A percentile compares a stretch with the other conserved stretches of the same genome.
Conservation (phyloP, 1,139 yeast species). For the Sugiyamaella sp. region DNA sequence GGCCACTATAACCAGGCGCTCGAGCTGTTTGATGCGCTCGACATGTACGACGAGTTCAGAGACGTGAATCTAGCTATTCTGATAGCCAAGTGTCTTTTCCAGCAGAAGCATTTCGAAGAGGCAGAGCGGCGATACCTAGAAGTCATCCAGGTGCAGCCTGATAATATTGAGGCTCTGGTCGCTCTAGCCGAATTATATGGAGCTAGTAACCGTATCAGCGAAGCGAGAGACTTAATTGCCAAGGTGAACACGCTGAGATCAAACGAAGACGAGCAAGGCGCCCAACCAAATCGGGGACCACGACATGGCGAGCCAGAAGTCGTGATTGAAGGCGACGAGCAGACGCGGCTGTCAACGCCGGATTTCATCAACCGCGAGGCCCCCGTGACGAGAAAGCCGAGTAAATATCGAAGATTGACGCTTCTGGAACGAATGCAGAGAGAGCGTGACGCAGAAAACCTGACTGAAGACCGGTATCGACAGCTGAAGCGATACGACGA, state of each 20-base stretch:
- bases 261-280: background rate
- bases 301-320: constrained; percentile 10
- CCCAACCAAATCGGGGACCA: background rate
- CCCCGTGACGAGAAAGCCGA: constrained; percentile 35
- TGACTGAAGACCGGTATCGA: constrained; percentile 64
- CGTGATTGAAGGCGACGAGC: constrained; percentile 17
- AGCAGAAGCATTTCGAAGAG: constrained; percentile 65
- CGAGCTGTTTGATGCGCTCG: constrained; percentile 58
- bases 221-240: constrained; percentile 59
- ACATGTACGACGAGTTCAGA: constrained; percentile 36
- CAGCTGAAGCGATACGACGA: constrained; percentile 63
- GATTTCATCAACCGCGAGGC: constrained; percentile 10
- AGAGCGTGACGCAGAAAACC: constrained; percentile 61
- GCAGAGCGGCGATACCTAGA: constrained; percentile 69
- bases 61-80: constrained; percentile 42
- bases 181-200: constrained; percentile 82
- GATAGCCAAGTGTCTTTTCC: constrained; percentile 78
- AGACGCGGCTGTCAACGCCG: constrained; percentile 3
- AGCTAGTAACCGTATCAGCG: constrained; percentile 61
- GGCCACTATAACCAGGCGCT: constrained; percentile 76
- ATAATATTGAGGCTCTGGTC: constrained; percentile 70
- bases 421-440: constrained; percentile 59
- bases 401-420: constrained; percentile 35
- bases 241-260: constrained; percentile 48
- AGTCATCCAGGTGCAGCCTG: constrained; percentile 60